Percentiles rank a stretch among this genome's conserved stretches.
Conservation (phyloP, 192 early-diverging fungal species). For the Backusella psychrophila region DNA sequence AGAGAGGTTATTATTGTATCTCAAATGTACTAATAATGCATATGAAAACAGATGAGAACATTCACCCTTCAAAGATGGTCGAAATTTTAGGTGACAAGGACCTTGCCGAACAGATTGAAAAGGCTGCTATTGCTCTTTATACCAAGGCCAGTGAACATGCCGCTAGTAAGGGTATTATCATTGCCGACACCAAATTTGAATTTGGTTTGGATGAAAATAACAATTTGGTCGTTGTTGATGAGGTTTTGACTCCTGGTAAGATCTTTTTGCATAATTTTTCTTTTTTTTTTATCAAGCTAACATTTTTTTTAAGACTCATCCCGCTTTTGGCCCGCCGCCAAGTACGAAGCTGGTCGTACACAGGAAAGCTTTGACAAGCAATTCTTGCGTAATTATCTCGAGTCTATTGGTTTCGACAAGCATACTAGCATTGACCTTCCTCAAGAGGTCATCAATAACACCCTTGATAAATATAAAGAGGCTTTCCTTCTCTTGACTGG, state of each 20-base stretch:
- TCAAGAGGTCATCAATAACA: slow-evolving; percentile 78
- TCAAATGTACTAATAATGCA: background rate
- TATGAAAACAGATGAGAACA: slow-evolving; percentile 83
- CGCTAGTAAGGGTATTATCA: slow-evolving; percentile 83
- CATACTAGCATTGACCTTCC: slow-evolving; percentile 80
- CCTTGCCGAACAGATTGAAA: slow-evolving; percentile 71
- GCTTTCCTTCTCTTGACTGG: slow-evolving; percentile 84
- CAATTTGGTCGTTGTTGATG: slow-evolving; percentile 86
- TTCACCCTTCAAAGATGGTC: slow-evolving; percentile 87
- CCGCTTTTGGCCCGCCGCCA: slow-evolving; percentile 90
- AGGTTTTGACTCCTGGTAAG: slow-evolving; percentile 92
- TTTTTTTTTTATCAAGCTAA: background rate
- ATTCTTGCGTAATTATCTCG: slow-evolving; percentile 93
- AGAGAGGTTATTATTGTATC: background rate
- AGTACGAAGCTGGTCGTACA: slow-evolving; percentile 72
- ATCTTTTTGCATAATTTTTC: background rate
- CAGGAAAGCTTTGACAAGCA: slow-evolving; percentile 98
- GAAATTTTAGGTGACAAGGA: slow-evolving; percentile 79
- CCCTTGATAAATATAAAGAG: slow-evolving; percentile 88
- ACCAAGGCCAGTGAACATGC: slow-evolving; percentile 86
- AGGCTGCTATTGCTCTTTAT: slow-evolving; percentile 80
- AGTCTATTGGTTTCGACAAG: slow-evolving; percentile 88
- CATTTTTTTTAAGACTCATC: slow-evolving; percentile 81
- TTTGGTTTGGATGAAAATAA: slow-evolving; percentile 91
- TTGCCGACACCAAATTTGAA: slow-evolving; percentile 99